Evolutionary conservation across 495 filamentous ascomycete genomes (phyloP), one percentile per base, ranked within the genome.

Genomic region (Chaetomium fimeti): DNA sequence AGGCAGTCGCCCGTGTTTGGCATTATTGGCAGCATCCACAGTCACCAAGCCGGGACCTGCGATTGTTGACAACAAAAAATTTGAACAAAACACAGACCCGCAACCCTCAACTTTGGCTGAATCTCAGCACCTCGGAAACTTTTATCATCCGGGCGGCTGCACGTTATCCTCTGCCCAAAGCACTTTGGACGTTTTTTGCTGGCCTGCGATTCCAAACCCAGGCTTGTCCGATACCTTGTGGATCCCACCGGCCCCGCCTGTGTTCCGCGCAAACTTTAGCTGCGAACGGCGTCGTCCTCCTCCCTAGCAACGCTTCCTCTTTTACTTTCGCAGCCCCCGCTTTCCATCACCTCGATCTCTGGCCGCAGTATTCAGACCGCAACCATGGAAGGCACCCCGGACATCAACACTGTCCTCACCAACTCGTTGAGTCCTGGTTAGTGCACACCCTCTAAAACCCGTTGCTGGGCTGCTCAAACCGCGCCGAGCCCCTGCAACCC

Each of bases 381-480:
- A 67, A 75, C 65, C 68, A 82, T 83, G 80, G 79, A 76, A 75
- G 79, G 73, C 69, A 72, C 76, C 74, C 72, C 78, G 71, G 80
- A 82, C 71, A 83, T 83, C 75, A 82, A 81, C 71, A 76, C 74
- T 66, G 91, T 97, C 80, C 88, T 97, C 82, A 86, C 90, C 76
- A 89, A 90, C 82, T 96, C 93, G 75, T 84, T 97, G 77, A 92
- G 91, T 71, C 85, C 90, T 76, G 92, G 92, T 95, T 79, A 72
- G 87, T 80, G 64, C 61, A 66, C 66, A 1, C 60, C 48, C 65
- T 67, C 60, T 45, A 60, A 40, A 40, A 55, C 40, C 64, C 28
- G n/a, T 56, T 45, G 56, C 53, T 45, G 13, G 43, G 60, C 59
- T 32, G 45, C 69, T 38, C 48, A 40, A 60, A 60, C 62, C 69